Evolutionary conservation across 2,329 filamentous ascomycete genomes (phyloP), one percentile per base, ranked within the genome.

Genomic region (Elsinoe perseae): DNA sequence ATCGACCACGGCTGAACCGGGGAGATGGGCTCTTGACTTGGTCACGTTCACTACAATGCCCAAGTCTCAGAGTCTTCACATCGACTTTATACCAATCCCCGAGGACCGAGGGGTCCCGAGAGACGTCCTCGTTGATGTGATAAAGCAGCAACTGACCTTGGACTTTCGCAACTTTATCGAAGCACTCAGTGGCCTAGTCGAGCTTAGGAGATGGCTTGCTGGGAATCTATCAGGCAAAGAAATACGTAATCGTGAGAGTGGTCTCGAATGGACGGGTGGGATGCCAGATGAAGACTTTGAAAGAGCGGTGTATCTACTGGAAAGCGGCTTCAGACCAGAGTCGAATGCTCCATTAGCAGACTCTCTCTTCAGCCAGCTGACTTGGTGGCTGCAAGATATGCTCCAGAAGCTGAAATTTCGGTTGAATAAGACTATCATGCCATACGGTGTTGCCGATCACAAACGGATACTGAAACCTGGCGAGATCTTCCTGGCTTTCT

Each of bases 361-460:
- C 8, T 65, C 74, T 3, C 72, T 79, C 0, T 75, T 66, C 59
- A 66, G 68, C 0, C 70, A 83, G 5, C 74, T 84, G 1, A 72
- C 72, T 30, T 63, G 69, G 3, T 80, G 80, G 58, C 83, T 81
- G 54, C 72, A 81, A 0, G 66, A 70, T 1, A 71, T 87, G 32
- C 55, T 58, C 1, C 38, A 56, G 10, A 59, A 58, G 42, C 46
- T 61, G 7, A 59, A 56, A 32, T 56, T 61, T 2, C 50, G 50
- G 10, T 32, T 57, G 1, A 52, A 48, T 9, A 59, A 77, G 6
- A 86, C 85, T 0, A 80, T 84, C 0, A 82, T 81, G 44, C 70
- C 83, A 0, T 80, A 78, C 58, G 89, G 89, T 71, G 77, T 87
- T 0, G 79, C 84, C 0, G 87, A 92, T 65, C 87, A 87, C 21